Evolutionary conservation across 352 stramenopile species (phyloP), one percentile per base, ranked within the genome.

Genomic region (Globisporangium cystogenes): DNA sequence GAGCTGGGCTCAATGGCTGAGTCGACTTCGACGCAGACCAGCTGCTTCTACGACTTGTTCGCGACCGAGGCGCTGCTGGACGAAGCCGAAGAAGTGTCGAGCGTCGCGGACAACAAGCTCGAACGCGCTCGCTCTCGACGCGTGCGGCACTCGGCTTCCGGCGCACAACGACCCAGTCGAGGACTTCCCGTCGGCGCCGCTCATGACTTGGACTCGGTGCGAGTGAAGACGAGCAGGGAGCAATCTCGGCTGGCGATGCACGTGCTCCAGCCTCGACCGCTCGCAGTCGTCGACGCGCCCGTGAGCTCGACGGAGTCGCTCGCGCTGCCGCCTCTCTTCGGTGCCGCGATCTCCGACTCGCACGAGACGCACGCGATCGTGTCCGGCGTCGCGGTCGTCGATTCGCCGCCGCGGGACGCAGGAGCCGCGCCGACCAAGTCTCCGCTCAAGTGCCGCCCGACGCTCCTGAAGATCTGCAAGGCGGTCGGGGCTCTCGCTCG

Each of bases 381-480:
- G 3, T 75, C 80, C 36, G 49, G 55, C 65, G 5, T 59, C 53
- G 7, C 60, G 48, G 21, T 53, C 53, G 4, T 29, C 48, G 20
- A 50, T 47, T 37, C 20, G 20, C 20, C 41, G 15, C 35, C 40
- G 49, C 6, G 2, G 3, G 20, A 23, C 43, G 15, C 33, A 48
- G 18, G 48, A 51, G 8, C 35, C 6, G 31, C 31, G 36, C 21
- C 26, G 8, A 36, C 29, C 29, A 79, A 70, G 42, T 79, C 77
- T 7, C 50, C 70, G 18, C 72, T 82, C 24, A 72, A 86, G 50
- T 86, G 74, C 53, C 74, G 53, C 44, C 76, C 80, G 64, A 48
- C 68, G 10, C 72, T 86, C 41, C 70, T 74, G 26, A 84, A 82
- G 51, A 46, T 88, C 10, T 82, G 70, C 62, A 84, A 85, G 49